Conservation (phyloP, 2,329 filamentous ascomycete species). For the Cladosporium velox region DNA sequence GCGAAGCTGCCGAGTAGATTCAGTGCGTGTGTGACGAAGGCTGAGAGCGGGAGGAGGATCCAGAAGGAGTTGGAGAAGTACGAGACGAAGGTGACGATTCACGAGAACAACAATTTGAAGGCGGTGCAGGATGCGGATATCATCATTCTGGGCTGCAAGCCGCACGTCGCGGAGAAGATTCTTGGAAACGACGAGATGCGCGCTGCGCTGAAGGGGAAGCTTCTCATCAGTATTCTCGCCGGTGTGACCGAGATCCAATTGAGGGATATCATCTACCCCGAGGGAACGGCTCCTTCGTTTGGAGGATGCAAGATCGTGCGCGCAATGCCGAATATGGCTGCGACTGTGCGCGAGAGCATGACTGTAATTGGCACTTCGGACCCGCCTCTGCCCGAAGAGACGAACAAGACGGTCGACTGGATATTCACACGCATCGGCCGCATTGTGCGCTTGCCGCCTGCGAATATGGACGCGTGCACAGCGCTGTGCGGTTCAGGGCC, state of each 20-base stretch:
- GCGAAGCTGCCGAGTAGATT: constrained; percentile 69
- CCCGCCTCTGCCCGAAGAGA: constrained; percentile 58
- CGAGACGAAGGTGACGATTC: constrained; percentile 62
- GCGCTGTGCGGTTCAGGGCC: constrained; percentile 74
- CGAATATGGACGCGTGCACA: constrained; percentile 71
- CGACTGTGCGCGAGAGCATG: constrained; percentile 77
- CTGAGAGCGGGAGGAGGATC: constrained; percentile 69
- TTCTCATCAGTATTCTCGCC: constrained; percentile 78
- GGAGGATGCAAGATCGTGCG: constrained; percentile 67
- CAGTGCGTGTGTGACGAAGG: constrained; percentile 75
- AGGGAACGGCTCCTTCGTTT: constrained; percentile 50
- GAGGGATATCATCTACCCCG: constrained; percentile 62
- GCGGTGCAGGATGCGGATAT: constrained; percentile 70
- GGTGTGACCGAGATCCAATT: constrained; percentile 73
- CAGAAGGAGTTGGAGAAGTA: constrained; percentile 66
- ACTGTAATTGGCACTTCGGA: constrained; percentile 68
- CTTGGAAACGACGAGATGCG: constrained; percentile 68
- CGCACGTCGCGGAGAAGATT: constrained; percentile 70
- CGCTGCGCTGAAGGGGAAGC: constrained; percentile 73
- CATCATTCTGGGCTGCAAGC: constrained; percentile 78
- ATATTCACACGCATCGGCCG: constrained; percentile 75
- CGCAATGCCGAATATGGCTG: constrained; percentile 84
- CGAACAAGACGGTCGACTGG: constrained; percentile 66
- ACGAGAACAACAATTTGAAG: constrained; percentile 70
- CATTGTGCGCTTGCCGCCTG: constrained; percentile 66